Evolutionary conservation across 1,284 basidiomycete species (phyloP).

Genomic region (Cryptococcus wingfieldii): DNA sequence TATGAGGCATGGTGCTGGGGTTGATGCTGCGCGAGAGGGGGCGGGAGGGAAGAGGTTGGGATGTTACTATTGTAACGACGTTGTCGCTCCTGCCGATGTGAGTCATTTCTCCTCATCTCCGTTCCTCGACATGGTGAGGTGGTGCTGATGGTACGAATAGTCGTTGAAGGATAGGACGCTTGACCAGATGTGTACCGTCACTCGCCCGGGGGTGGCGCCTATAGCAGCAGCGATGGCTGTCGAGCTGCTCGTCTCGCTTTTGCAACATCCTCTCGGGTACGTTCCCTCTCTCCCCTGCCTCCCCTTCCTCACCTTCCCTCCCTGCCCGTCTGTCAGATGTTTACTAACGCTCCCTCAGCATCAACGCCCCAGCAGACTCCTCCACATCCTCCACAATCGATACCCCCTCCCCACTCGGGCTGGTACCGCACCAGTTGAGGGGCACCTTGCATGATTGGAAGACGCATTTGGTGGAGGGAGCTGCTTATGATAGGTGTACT

Average conservation of each 20-base stretch:
- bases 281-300: slow-evolving; percentile 36
- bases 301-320: slow-evolving; percentile 21
- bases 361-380: slow-evolving; percentile 59
- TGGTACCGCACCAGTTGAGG: slow-evolving; percentile 89
- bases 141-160: slow-evolving; percentile 51
- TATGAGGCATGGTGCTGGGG: slow-evolving; percentile 78
- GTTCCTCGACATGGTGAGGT: not conserved
- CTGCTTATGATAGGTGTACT: slow-evolving; percentile 83
- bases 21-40: not conserved
- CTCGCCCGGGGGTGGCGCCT: slow-evolving; percentile 88
- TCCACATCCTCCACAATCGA: slow-evolving; percentile 15
- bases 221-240: slow-evolving; percentile 89
- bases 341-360: slow-evolving; percentile 47
- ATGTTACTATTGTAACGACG: slow-evolving; percentile 98
- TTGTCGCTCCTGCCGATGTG: slow-evolving; percentile 92
- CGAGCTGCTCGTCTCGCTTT: slow-evolving; percentile 79
- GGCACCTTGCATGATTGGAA: slow-evolving; percentile 84
- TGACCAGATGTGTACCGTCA: slow-evolving; percentile 99
- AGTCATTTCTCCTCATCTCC: slow-evolving; percentile 63
- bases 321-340: not conserved
- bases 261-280: slow-evolving; percentile 86
- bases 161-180: slow-evolving; percentile 89
- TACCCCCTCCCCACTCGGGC: slow-evolving; percentile 63
- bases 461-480: slow-evolving; percentile 75
- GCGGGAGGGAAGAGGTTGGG: slow-evolving; percentile 56